Base-by-base conservation (phyloP, 2,329 filamentous ascomycete genomes). In the Tolypocladium paradoxum region DNA sequence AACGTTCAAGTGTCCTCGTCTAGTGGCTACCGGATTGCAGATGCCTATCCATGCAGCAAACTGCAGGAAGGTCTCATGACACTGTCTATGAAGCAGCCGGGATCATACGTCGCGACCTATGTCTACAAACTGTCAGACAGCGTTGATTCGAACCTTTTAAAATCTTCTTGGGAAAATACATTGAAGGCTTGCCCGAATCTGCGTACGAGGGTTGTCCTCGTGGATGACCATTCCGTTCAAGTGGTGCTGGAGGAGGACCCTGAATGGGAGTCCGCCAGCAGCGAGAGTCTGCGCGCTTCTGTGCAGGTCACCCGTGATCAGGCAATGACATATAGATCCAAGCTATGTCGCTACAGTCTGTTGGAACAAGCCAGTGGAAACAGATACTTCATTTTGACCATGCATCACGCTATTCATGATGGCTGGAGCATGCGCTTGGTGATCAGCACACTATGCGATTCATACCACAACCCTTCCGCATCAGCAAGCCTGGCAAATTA, bases 11-110 rank as follows among this genome's bases (percentile, higher is more conserved):
- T 0, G 12, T 6, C 14, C 33, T 34, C 5, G 4, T 5, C 14
- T 16, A 16, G 33, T 14, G 12, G 4, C 1, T 16, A 16, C 12
- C 12, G 5, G 8, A 14, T 57, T 64, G 34, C 49, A 6, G 53
- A 56, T 14, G 49, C 47, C 1, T 73, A 68, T 49, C 70, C 70
- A 9, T 70, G 67, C 59, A 66, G 67, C 16, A 61, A 64, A 5
- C 60, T 72, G 2, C 70, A 73, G 49, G 68, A 69, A 55, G 68
- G 67, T 4, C 62, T 73, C 2, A 61, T 73, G 43, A 64, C 65
- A 0, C 58, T 71, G 1, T 63, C 69, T 1, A 59, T 58, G 38
- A 62, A 49, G 61, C 35, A 60, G 63, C 24, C 49, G 53, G 7
- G 69, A 64, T 6, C 18, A 22, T 55, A 47, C 55, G 55, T 51